phyloP scores from a whole-genome alignment of 257 asterid genomes.

The Solanum sitiens region DNA sequence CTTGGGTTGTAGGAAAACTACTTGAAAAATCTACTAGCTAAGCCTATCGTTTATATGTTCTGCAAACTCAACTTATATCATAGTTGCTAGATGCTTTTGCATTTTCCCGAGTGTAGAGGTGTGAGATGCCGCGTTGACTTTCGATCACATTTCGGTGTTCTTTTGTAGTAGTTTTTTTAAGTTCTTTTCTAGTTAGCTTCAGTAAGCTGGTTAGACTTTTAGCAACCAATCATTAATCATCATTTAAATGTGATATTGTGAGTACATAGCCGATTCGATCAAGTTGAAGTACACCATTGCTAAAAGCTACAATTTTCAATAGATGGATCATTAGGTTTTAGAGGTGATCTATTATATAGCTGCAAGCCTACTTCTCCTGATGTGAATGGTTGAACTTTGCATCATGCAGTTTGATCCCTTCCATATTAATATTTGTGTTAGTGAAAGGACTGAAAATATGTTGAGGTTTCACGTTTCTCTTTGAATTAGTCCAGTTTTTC shows the following conservation, averaged over 20 bases:
- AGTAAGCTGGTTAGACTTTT: neutral
- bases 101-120: neutral
- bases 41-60: neutral
- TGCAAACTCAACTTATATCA: neutral
- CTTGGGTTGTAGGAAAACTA: neutral
- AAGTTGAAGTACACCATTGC: neutral
- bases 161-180: neutral
- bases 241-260: neutral
- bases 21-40: neutral
- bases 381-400: neutral
- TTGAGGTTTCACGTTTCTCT: neutral
- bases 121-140: neutral
- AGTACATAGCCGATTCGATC: neutral
- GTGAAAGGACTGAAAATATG: neutral
- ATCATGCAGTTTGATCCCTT: neutral
- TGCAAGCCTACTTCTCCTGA: neutral
- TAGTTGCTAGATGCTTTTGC: neutral
- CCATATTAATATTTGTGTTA: neutral
- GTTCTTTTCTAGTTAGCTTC: neutral
- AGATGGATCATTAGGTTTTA: neutral
- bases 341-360: neutral
- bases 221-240: neutral
- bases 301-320: neutral
- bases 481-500: neutral
- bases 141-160: neutral